phyloP scores from a whole-genome alignment of 441 rosid species.

The Corymbia calophylla region DNA sequence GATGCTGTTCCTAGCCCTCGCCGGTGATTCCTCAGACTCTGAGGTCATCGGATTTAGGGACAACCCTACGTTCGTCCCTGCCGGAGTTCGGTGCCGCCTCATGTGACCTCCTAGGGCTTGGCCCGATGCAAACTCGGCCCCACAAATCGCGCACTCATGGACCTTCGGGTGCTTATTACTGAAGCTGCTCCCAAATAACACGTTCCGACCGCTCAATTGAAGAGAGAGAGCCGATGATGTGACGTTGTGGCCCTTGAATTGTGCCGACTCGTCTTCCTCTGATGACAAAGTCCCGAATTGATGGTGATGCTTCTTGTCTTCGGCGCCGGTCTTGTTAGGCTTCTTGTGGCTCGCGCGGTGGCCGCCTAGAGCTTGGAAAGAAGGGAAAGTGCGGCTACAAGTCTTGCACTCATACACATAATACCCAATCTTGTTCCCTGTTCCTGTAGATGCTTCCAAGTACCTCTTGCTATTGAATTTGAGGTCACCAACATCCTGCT shows the following conservation, averaged over 20 bases:
- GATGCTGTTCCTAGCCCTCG: constrained; percentile 31
- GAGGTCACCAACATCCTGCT: neutral
- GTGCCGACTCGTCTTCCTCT: constrained; percentile 39
- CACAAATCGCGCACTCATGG: constrained; percentile 87
- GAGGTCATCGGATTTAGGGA: neutral
- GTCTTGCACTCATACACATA: constrained; percentile 90
- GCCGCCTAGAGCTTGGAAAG: constrained; percentile 95
- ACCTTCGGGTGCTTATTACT: constrained; percentile 26
- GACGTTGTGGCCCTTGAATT: constrained; percentile 12
- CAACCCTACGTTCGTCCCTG: neutral
- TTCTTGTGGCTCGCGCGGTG: constrained; percentile 96
- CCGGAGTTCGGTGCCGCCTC: constrained; percentile 65
- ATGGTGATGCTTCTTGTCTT: constrained; percentile 16
- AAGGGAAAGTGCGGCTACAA: constrained; percentile 75
- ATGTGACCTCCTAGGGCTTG: constrained; percentile 96
- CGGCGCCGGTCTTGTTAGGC: constrained; percentile 23
- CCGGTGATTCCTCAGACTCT: constrained; percentile 23
- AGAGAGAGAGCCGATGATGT: constrained; percentile 41
- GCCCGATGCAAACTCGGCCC: constrained; percentile 81
- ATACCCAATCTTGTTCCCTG: constrained; percentile 28
- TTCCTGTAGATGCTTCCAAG: constrained; percentile 24
- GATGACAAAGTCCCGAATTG: constrained; percentile 11
- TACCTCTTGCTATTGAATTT: constrained; percentile 60
- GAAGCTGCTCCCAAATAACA: neutral
- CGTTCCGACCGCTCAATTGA: constrained; percentile 15